A percentile compares a stretch with the other conserved stretches of the same genome.
phyloP scores from a whole-genome alignment of 805 yeast species.

The Saccharomycopsis sp. region DNA sequence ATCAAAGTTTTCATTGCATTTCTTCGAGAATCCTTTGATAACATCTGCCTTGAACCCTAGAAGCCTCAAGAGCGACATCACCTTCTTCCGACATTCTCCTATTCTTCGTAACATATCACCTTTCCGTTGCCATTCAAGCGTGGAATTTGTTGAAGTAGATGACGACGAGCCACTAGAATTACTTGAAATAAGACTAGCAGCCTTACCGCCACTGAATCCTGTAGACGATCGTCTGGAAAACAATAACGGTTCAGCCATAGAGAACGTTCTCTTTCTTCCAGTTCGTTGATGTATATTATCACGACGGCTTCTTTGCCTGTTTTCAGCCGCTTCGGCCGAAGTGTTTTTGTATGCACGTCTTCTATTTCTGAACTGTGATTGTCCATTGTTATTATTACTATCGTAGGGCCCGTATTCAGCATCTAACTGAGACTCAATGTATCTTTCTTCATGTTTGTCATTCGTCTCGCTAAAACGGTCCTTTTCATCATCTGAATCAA shows the following conservation, averaged over 20 bases:
- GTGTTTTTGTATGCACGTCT: not conserved
- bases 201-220: slow-evolving; percentile 5
- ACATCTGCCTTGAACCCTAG: slow-evolving; percentile 94
- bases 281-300: not conserved
- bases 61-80: slow-evolving; percentile 81
- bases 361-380: not conserved
- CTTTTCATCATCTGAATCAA: slow-evolving; percentile 20
- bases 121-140: slow-evolving; percentile 77
- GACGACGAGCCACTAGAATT: slow-evolving; percentile 25
- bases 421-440: slow-evolving; percentile 8
- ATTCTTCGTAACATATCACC: slow-evolving; percentile 93
- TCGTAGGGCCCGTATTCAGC: not conserved
- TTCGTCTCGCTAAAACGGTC: slow-evolving; percentile 17
- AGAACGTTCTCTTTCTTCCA: not conserved
- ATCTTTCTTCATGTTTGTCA: slow-evolving; percentile 13
- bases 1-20: slow-evolving; percentile 80
- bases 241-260: not conserved
- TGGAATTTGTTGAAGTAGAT: slow-evolving; percentile 32
- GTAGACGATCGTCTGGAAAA: not conserved
- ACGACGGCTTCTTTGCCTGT: not conserved
- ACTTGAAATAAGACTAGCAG: not conserved
- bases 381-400: not conserved
- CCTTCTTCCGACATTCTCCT: slow-evolving; percentile 91
- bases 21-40: slow-evolving; percentile 86
- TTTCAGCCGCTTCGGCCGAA: not conserved